Conservation (phyloP, 768 basidiomycete species). For the Xerocomellus dryophilus region DNA sequence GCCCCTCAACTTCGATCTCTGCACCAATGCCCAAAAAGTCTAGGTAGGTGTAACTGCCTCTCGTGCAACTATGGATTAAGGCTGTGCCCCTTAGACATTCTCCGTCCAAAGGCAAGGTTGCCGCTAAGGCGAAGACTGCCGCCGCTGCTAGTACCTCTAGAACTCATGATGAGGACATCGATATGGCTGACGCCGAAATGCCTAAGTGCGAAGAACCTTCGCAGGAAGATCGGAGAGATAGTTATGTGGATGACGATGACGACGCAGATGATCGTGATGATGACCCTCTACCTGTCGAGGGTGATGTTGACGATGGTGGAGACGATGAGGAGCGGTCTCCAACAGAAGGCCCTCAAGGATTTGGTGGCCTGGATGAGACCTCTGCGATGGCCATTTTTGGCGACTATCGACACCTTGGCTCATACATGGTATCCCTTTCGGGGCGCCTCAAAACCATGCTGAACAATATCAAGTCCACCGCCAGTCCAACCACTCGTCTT, state of each 20-base stretch:
- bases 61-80: constrained; percentile 11
- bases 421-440: constrained; percentile 89
- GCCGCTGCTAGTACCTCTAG: constrained; percentile 62
- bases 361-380: constrained; percentile 62
- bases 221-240: constrained; percentile 47
- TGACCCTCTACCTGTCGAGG: constrained; percentile 44
- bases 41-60: constrained; percentile 40
- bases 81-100: constrained; percentile 39
- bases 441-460: constrained; percentile 88
- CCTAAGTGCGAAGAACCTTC: constrained; percentile 45
- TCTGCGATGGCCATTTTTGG: constrained; percentile 80
- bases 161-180: constrained; percentile 66
- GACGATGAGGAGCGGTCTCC: constrained; percentile 38
- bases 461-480: constrained; percentile 80
- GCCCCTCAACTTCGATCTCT: constrained; percentile 39
- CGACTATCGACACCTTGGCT: constrained; percentile 83
- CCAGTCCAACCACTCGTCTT: constrained; percentile 82
- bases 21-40: constrained; percentile 74
- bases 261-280: constrained; percentile 49
- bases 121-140: constrained; percentile 54
- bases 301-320: constrained; percentile 45
- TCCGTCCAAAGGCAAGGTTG: constrained; percentile 56
- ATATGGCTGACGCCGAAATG: constrained; percentile 66
- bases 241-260: constrained; percentile 40
- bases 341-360: constrained; percentile 36